phyloP scores from a whole-genome alignment of 352 stramenopile genomes.

The Peronospora belbahrii region DNA sequence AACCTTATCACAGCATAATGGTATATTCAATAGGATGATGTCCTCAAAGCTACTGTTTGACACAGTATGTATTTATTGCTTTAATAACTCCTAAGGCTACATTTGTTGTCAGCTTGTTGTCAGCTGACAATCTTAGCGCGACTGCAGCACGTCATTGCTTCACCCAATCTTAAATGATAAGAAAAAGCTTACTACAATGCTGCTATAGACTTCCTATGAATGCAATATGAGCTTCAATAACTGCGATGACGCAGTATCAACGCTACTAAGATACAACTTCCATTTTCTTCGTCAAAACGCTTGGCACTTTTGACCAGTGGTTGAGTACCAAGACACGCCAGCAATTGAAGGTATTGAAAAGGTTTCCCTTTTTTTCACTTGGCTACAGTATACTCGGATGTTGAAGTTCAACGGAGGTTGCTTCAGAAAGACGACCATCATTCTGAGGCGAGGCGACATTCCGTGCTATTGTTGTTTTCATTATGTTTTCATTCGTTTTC shows the following conservation, averaged over 20 bases:
- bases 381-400: constrained; percentile 16
- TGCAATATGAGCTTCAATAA: not conserved
- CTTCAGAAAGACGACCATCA: constrained; percentile 19
- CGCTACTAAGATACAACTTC: not conserved
- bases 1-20: no score
- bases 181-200: no score
- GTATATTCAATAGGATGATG: no score
- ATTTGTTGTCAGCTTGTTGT: not conserved
- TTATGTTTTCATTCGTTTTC: constrained; percentile 4
- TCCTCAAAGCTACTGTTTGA: no score
- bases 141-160: not conserved
- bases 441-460: constrained; percentile 17
- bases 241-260: constrained; percentile 2
- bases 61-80: no score
- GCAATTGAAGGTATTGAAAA: not conserved
- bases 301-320: not conserved
- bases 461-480: not conserved
- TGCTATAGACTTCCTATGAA: not conserved
- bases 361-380: constrained; percentile 15
- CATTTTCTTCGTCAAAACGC: constrained; percentile 5
- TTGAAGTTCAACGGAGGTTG: constrained; percentile 28
- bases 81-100: no score
- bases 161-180: not conserved
- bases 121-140: constrained; percentile 3
- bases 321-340: constrained; percentile 1